A percentile compares a stretch with the other conserved stretches of the same genome.
phyloP scores from a whole-genome alignment of 2,329 filamentous ascomycete genomes.

The Penicillium capsulatum region DNA sequence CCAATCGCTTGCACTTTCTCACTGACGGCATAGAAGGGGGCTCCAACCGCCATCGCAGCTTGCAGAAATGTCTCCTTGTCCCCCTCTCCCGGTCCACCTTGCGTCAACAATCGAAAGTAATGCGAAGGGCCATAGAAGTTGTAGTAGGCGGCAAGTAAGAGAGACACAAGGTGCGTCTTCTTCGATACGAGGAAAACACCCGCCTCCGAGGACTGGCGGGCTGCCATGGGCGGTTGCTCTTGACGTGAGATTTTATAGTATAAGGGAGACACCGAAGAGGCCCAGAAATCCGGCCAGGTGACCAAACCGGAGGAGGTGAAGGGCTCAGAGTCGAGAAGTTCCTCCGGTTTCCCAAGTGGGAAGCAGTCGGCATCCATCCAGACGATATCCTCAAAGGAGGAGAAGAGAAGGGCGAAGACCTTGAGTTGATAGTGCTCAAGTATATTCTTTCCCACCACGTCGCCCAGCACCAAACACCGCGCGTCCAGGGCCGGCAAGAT shows the following conservation, averaged over 20 bases:
- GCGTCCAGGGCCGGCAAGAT: conserved; percentile 42
- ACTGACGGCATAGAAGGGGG: conserved; percentile 36
- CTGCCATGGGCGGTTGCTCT: conserved; percentile 30
- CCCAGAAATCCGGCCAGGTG: conserved; percentile 56
- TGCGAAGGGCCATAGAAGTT: conserved; percentile 37
- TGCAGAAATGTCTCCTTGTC: conserved; percentile 40
- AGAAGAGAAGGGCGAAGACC: conserved; percentile 55
- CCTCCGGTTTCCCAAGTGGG: conserved; percentile 45
- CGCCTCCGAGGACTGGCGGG: conserved; percentile 36
- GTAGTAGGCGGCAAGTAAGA: conserved; percentile 38
- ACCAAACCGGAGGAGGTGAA: conserved; percentile 52
- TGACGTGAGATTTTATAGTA: conserved; percentile 42
- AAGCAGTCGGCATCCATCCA: conserved; percentile 58
- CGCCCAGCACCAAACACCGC: conserved; percentile 42
- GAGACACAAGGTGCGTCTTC: conserved; percentile 31
- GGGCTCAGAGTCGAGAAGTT: conserved; percentile 50
- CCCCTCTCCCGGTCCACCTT: conserved; percentile 38
- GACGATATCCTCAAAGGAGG: conserved; percentile 56
- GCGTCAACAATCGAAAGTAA: conserved; percentile 38
- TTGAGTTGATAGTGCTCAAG: conserved; percentile 54
- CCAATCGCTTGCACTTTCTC: conserved; percentile 36
- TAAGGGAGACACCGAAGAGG: conserved; percentile 42
- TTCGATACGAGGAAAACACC: conserved; percentile 38
- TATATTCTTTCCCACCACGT: conserved; percentile 37
- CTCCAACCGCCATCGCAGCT: conserved; percentile 31